phyloP scores from a whole-genome alignment of 805 yeast species.

The Cyberlindnera amylophila region DNA sequence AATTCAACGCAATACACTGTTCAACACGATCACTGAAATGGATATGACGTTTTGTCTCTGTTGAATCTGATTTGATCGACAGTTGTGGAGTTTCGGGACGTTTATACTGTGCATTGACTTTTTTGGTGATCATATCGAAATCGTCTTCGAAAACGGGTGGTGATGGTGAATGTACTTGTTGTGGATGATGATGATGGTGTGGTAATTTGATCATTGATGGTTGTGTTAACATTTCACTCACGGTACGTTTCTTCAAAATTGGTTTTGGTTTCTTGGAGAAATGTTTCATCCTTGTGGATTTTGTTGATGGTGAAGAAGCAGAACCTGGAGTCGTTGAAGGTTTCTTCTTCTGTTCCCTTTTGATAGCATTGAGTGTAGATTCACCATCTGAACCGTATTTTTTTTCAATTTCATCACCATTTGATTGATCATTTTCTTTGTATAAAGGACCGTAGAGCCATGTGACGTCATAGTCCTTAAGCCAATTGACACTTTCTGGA shows the following conservation, averaged over 20 bases:
- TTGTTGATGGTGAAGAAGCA: conserved; percentile 12
- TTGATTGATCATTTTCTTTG: conserved; percentile 15
- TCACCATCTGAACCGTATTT: conserved; percentile 40
- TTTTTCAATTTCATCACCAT: conserved; percentile 18
- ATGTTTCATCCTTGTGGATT: conserved; percentile 11
- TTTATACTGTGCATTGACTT: conserved; percentile 27
- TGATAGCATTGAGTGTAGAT: conserved; percentile 23
- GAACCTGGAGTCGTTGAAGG: conserved; percentile 14
- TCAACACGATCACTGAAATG: conserved; percentile 93
- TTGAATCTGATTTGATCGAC: conserved; percentile 1
- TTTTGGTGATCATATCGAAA: conserved; percentile 24
- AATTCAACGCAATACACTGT: conserved; percentile 76
- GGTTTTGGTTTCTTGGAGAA: conserved; percentile 50
- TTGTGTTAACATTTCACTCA: conserved; percentile 74
- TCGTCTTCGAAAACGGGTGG: conserved; percentile 28
- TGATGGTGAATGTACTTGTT: conserved; percentile 13
- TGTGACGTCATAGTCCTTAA: conserved; percentile 93
- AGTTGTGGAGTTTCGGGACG: background rate
- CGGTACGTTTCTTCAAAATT: conserved; percentile 81
- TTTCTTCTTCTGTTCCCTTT: conserved; percentile 20
- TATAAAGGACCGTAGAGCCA: conserved; percentile 91
- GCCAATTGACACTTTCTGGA: conserved; percentile 93
- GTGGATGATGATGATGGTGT: conserved; percentile 16
- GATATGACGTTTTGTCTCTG: conserved; percentile 51
- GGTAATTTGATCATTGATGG: conserved; percentile 33